Evolutionary conservation across 1,284 basidiomycete species (phyloP), one percentile per base, ranked within the genome.

Genomic region (Pulveroboletus sp.): DNA sequence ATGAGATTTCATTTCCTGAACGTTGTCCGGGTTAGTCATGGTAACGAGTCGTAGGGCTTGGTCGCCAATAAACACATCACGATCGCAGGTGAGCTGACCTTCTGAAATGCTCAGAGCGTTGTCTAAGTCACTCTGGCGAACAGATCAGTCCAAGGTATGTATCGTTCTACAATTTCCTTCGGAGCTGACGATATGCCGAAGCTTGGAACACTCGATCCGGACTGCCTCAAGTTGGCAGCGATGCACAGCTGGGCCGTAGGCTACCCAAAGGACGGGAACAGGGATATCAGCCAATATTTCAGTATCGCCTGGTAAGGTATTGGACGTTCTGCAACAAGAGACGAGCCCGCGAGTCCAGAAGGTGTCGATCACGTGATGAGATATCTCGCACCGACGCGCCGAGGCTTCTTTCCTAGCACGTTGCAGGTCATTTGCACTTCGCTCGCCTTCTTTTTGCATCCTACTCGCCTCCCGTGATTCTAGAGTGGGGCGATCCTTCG

Each of bases 211-310:
- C 33, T 17, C 3, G 54, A 55, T 28, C 43, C 36, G 12, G 43
- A 33, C 10, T 55, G 54, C 52, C 26, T 55, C 52, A 38, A 33
- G 24, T 26, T 54, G 45, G 54, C 55, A 24, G 45, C 35, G 33
- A 57, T 57, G 54, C 55, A 57, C 24, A 57, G 55, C n/a, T 38
- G 40, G 44, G 55, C 55, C 3, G 55, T 57, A 24, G 54, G 57
- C 39, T 57, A 57, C 25, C 53, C 43, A 4, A 57, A 57, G 44
- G 57, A 57, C 12, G 55, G 55, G 22, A 57, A 57, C 26, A 57
- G n/a, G n/a, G n/a, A n/a, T n/a, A n/a, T n/a, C n/a, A n/a, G n/a
- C n/a, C n/a, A n/a, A n/a, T n/a, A n/a, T n/a, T n/a, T n/a, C n/a
- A n/a, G n/a, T n/a, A n/a, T n/a, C n/a, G n/a, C n/a, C n/a, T n/a